phyloP scores from a whole-genome alignment of 2,329 filamentous ascomycete genomes.

The Tetracladium maxilliforme region DNA sequence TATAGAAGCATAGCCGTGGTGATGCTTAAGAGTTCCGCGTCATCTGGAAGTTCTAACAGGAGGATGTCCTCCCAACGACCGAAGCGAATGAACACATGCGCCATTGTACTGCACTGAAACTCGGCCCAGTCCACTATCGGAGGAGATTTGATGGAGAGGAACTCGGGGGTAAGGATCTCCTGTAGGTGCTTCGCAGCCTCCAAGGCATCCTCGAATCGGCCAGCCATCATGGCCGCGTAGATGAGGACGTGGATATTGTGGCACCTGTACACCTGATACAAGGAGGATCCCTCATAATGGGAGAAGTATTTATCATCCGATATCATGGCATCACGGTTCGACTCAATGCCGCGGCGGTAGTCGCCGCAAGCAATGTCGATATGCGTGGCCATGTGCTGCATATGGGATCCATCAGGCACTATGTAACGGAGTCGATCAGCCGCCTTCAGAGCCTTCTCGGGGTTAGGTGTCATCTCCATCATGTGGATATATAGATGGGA shows the following conservation, averaged over 20 bases:
- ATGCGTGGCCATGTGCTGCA: conserved; percentile 67
- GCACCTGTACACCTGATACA: conserved; percentile 62
- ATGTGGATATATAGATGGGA: conserved; percentile 66
- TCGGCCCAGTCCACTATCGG: conserved; percentile 74
- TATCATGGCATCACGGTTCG: conserved; percentile 49
- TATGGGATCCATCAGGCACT: conserved; percentile 54
- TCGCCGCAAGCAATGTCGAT: conserved; percentile 61
- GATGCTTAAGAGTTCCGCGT: conserved; percentile 47
- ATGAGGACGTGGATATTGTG: conserved; percentile 65
- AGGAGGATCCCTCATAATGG: conserved; percentile 43
- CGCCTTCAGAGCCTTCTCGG: conserved; percentile 44
- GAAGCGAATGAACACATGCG: conserved; percentile 60
- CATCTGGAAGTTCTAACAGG: conserved; percentile 35
- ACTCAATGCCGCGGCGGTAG: conserved; percentile 49
- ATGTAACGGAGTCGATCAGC: conserved; percentile 49
- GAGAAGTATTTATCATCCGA: conserved; percentile 58
- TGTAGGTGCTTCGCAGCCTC: conserved; percentile 46
- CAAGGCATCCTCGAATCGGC: conserved; percentile 44
- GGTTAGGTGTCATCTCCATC: conserved; percentile 59
- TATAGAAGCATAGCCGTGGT: conserved; percentile 58
- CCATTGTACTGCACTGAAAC: conserved; percentile 48
- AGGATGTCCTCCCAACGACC: conserved; percentile 57
- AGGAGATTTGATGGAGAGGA: conserved; percentile 49
- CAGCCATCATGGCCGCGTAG: conserved; percentile 68
- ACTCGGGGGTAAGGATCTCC: conserved; percentile 41